Conservation (phyloP, 805 yeast species). For the Spencermartinsiella europaea region DNA sequence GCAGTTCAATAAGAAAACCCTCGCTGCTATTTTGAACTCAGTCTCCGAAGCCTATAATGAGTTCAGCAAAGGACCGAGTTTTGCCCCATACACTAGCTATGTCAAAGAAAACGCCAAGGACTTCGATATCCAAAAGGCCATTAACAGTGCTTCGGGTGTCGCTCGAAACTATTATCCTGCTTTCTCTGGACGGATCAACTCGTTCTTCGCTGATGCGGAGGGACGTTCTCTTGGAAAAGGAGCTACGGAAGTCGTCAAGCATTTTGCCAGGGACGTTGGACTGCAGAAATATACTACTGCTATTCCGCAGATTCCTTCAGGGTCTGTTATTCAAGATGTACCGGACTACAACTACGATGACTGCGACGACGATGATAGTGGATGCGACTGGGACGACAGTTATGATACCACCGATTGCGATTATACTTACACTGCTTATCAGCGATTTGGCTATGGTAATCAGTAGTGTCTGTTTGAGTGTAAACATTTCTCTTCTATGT, state of each 20-base stretch:
- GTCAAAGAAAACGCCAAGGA: slow-evolving; percentile 19
- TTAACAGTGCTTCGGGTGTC: slow-evolving; percentile 15
- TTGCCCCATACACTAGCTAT: slow-evolving; percentile 18
- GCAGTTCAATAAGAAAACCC: slow-evolving; percentile 7
- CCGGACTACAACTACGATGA: background rate
- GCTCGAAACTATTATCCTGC: slow-evolving; percentile 8
- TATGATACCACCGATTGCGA: too few species aligned
- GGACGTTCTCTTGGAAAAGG: slow-evolving; percentile 11
- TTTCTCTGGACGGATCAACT: slow-evolving; percentile 9
- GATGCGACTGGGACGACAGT: too few species aligned
- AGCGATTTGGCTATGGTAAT: background rate
- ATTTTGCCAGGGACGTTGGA: slow-evolving; percentile 20
- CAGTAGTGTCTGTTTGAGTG: too few species aligned
- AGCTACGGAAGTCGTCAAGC: slow-evolving; percentile 13
- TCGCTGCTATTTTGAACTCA: slow-evolving; percentile 11
- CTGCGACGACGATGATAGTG: too few species aligned
- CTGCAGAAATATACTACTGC: slow-evolving; percentile 8
- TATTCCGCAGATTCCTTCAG: slow-evolving; percentile 2
- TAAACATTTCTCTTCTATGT: too few species aligned
- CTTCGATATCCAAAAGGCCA: slow-evolving; percentile 23
- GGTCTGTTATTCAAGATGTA: background rate
- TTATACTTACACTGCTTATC: too few species aligned
- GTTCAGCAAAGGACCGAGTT: slow-evolving; percentile 20
- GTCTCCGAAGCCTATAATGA: slow-evolving; percentile 16
- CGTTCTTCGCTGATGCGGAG: slow-evolving; percentile 15